Base-by-base conservation (phyloP, 2,329 filamentous ascomycete species). In the Mycosphaerella arachidis region DNA sequence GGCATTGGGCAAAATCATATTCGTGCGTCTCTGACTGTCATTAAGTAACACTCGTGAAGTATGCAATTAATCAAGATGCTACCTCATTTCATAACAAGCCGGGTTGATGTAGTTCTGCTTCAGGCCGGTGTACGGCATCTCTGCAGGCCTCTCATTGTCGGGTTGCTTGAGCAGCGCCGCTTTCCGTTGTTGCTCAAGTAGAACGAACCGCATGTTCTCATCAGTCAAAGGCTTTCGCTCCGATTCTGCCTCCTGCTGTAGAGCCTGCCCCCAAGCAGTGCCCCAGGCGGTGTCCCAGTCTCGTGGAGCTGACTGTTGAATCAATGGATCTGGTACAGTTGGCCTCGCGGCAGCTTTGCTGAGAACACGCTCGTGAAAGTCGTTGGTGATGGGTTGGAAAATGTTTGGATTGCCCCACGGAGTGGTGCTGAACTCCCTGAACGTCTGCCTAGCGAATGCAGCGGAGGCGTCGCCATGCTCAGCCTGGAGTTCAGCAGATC, bases 61-160 rank as follows among this genome's bases (percentile, higher is more conserved):
- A n/a, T n/a, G n/a, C 37, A n/a, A 8, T 43, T 16, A 43, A n/a
- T 6, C 16, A 16, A 43, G 37, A 12, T 48, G 18, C 48, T 52
- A 43, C 31, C 43, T 57, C 29, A 40, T 13, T 35, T 57, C 55
- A 52, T 40, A 57, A 24, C 18, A 18, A 51, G 55, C 55, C 7
- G 55, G 27, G 24, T 57, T 57, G 35, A 57, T 52, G 24, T 52
- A 52, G 6, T 57, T 5, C 7, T 33, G 27, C 48, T 57, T 57
- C 24, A 35, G 9, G 27, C 48, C 48, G 12, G 8, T 52, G 27
- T 31, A 52, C 4, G 48, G 48, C 29, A 52, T 35, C 20, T 24
- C 29, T 6, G 53, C 27, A 8, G n/a, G 4, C 10, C 18, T 8
- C 20, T 30, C 52, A 40, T 5, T 43, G 16, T 48, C 16, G n/a